Base-by-base conservation (phyloP, 148 eudicot genomes). In the Silene latifolia region DNA sequence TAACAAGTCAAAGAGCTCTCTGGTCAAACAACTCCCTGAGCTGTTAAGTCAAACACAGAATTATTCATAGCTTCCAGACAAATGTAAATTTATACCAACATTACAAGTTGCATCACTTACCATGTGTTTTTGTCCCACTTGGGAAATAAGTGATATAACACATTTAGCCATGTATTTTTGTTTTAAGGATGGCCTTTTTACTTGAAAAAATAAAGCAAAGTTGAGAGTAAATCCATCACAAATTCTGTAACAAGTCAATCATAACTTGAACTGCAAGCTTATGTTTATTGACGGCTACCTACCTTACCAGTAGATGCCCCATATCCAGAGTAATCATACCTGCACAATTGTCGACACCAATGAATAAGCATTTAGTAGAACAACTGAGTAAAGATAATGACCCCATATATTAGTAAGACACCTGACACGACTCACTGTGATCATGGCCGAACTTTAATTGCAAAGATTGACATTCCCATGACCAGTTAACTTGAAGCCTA, bases 261-360 rank as follows among this genome's bases (percentile, higher is more conserved):
- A 39, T 58, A 74, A 68, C 19, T 62, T 3, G 72, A 66, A 44
- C 24, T 3, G 11, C 11, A 32, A 15, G 10, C 44, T 39, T 39
- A 39, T 39, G 44, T 39, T 6, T 39, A 8, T 18, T 19, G 14
- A 44, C 71, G 48, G 48, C 32, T 44, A 54, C 87, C 62, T 88
- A 96, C 99, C 98, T 87, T 89, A 75, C 98, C 99, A 35, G 94
- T 84, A 71, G 99, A 96, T 69, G 97, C 97, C 56, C 99, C 99
- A 77, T 96, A 96, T 69, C 99, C 99, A 53, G 99, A 90, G 82
- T 96, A 96, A 78, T 96, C 99, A 81, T 90, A 96, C 78, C 99
- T 96, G 86, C 92, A 85, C n/a, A 74, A 78, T 67, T 13, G 69
- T 67, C 60, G 19, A 76, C 19, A 73, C 27, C 39, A 67, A 71